Percentiles rank a stretch among this genome's conserved stretches.
These are phyloP conservation scores for Didymella sp. DNA, from an alignment of 2,329 filamentous ascomycete genomes.

Conservation along the genomic window DNA sequence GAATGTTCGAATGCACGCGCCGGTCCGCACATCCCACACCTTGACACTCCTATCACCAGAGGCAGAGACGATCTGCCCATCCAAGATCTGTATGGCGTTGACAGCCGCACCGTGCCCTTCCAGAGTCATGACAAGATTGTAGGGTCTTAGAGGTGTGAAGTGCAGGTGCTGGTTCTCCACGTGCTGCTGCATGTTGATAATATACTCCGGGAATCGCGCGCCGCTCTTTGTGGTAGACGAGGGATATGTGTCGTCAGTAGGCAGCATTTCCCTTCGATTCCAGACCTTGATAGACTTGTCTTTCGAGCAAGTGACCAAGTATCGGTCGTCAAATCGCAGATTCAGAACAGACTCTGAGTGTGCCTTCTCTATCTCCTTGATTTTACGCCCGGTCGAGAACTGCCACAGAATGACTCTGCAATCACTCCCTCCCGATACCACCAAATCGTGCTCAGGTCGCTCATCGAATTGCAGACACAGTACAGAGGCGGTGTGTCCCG, in stretches of 20 bases:
- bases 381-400: constrained; percentile 85
- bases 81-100: constrained; percentile 91
- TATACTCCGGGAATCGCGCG: constrained; percentile 60
- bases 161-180: constrained; percentile 48
- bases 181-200: constrained; percentile 58
- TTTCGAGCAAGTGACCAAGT: constrained; percentile 95
- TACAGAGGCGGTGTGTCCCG: constrained; percentile 83
- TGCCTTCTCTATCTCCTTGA: constrained; percentile 77
- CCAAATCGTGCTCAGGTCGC: constrained; percentile 82
- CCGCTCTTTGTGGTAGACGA: constrained; percentile 51
- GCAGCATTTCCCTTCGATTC: constrained; percentile 68
- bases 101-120: constrained; percentile 90
- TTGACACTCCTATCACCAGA: constrained; percentile 94
- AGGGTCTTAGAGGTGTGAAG: constrained; percentile 69
- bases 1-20: constrained; percentile 77
- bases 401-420: constrained; percentile 89
- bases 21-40: constrained; percentile 88
- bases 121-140: constrained; percentile 77
- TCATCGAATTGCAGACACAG: constrained; percentile 95
- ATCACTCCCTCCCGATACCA: constrained; percentile 96
- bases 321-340: constrained; percentile 87
- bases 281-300: constrained; percentile 97
- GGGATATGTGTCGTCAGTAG: constrained; percentile 51
- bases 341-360: constrained; percentile 93
- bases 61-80: constrained; percentile 87